Evolutionary conservation across 2,329 filamentous ascomycete genomes (phyloP).

Genomic region (Neopestalotiopsis clavispora): DNA sequence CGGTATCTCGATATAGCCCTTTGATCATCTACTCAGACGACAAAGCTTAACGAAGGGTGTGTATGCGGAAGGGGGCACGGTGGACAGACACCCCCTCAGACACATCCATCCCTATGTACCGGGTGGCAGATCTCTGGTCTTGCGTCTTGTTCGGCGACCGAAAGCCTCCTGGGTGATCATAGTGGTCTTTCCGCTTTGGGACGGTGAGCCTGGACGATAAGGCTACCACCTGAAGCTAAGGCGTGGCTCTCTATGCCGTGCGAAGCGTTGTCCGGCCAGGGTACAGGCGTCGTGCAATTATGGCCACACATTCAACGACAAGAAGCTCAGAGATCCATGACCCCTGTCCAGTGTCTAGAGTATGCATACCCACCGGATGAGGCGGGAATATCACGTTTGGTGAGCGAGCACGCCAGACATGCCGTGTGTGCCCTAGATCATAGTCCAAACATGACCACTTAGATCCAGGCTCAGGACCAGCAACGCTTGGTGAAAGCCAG

Average conservation of each 20-base stretch:
- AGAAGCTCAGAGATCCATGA: background rate
- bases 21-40: constrained; percentile 21
- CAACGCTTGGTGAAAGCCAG: constrained; percentile 3
- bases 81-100: constrained; percentile 28
- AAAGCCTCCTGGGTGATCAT: constrained; percentile 43
- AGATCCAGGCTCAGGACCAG: background rate
- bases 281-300: background rate
- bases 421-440: constrained; percentile 12
- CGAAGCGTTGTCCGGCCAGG: constrained; percentile 9
- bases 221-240: constrained; percentile 25
- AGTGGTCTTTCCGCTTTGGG: constrained; percentile 43
- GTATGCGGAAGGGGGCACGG: constrained; percentile 16
- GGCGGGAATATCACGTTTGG: constrained; percentile 1
- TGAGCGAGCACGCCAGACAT: background rate
- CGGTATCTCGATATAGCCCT: constrained; percentile 23
- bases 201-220: constrained; percentile 24
- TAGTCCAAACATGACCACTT: background rate
- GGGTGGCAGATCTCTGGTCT: constrained; percentile 38
- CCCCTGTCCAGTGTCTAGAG: constrained; percentile 8
- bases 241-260: constrained; percentile 4
- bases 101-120: constrained; percentile 33
- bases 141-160: constrained; percentile 48
- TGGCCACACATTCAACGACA: background rate
- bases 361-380: constrained; percentile 6
- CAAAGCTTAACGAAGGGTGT: constrained; percentile 22